Evolutionary conservation across 1,284 basidiomycete genomes (phyloP).

Genomic region (Tylopilus microsporus): DNA sequence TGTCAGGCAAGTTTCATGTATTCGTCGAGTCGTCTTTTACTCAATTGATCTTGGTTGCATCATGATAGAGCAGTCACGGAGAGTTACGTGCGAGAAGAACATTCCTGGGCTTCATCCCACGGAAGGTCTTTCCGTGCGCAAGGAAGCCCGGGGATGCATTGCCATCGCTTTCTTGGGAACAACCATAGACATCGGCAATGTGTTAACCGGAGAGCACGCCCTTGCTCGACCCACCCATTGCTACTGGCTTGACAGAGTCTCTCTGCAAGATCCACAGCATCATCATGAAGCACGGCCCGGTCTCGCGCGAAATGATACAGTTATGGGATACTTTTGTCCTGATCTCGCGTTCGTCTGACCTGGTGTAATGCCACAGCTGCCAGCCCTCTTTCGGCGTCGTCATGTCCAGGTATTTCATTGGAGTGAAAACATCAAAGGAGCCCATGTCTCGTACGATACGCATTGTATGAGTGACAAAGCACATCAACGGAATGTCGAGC

Average conservation of each 20-base stretch:
- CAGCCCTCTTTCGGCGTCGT: background rate
- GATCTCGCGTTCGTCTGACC: background rate
- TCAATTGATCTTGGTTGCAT: too few relatives aligned
- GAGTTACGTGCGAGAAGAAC: too few relatives aligned
- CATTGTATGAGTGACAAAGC: too few relatives aligned
- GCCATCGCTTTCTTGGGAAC: background rate
- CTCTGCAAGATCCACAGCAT: background rate
- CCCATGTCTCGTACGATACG: too few relatives aligned
- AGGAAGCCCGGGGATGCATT: background rate
- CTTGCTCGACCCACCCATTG: background rate
- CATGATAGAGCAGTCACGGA: too few relatives aligned
- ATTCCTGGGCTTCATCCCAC: too few relatives aligned
- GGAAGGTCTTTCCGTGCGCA: background rate
- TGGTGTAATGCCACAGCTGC: background rate
- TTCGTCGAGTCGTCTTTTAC: too few relatives aligned
- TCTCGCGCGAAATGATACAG: background rate
- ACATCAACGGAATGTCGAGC: too few relatives aligned
- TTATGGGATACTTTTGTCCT: slow-evolving; percentile 25
- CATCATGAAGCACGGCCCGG: background rate
- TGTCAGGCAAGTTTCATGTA: too few relatives aligned
- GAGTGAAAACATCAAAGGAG: too few relatives aligned
- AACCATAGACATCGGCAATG: background rate
- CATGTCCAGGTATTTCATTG: too few relatives aligned
- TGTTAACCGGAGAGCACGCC: background rate
- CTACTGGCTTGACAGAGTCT: background rate